A percentile compares a stretch with the other conserved stretches of the same genome.
Conservation (phyloP, 2,329 filamentous ascomycete genomes). For the Capronia coronata region DNA sequence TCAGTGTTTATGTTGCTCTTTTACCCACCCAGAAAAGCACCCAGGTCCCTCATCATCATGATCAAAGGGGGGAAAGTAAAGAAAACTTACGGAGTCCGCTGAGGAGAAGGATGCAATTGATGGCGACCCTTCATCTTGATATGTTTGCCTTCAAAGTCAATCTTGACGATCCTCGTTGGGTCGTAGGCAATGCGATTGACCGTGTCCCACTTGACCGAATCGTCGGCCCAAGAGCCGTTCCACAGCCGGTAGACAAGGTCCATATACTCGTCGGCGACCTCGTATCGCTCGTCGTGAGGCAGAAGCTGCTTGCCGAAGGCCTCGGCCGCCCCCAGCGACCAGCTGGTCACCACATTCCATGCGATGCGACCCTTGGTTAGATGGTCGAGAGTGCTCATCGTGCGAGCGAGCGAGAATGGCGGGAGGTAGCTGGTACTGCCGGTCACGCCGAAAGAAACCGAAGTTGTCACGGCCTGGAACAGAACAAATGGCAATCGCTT, state of each 20-base stretch:
- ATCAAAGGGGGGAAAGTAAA: no score
- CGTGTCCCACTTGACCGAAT: slow-evolving; percentile 57
- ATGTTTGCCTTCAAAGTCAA: slow-evolving; percentile 56
- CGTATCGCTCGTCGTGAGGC: slow-evolving; percentile 60
- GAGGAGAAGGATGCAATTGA: slow-evolving; percentile 45
- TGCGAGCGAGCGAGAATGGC: slow-evolving; percentile 59
- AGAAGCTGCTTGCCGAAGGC: slow-evolving; percentile 56
- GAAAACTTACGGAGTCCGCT: slow-evolving; percentile 45
- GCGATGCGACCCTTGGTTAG: slow-evolving; percentile 55
- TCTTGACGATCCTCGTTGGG: slow-evolving; percentile 53
- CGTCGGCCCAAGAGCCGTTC: slow-evolving; percentile 60
- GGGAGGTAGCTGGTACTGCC: slow-evolving; percentile 63
- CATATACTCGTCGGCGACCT: slow-evolving; percentile 53
- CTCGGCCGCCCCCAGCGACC: slow-evolving; percentile 59
- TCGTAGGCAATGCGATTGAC: slow-evolving; percentile 52
- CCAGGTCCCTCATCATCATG: no score
- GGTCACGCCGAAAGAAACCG: slow-evolving; percentile 63
- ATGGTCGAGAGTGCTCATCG: slow-evolving; percentile 61
- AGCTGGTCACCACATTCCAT: slow-evolving; percentile 62
- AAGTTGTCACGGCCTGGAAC: slow-evolving; percentile 57
- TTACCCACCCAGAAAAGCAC: no score
- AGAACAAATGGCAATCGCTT: no score
- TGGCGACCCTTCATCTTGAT: slow-evolving; percentile 42
- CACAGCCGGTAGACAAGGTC: slow-evolving; percentile 61
- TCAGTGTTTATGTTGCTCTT: no score